These are phyloP conservation scores for Pseudomicrostroma phylloplanum DNA, from an alignment of 1,284 basidiomycete genomes.

Conservation along the genomic window DNA sequence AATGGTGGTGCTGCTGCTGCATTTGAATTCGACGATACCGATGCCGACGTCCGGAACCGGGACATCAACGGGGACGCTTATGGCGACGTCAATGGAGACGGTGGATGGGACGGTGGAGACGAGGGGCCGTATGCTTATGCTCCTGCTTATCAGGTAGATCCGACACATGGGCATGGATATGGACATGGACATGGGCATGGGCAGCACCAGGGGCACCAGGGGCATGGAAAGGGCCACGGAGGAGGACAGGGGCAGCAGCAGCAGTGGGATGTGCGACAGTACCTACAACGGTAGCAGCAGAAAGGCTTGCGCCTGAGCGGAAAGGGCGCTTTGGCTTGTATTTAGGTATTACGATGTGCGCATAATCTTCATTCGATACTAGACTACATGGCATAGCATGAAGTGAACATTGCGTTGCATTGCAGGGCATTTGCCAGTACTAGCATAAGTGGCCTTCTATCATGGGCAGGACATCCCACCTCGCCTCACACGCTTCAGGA, in stretches of 20 bases:
- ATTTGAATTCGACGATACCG: no score
- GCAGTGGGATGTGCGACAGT: neutral
- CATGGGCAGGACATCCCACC: no score
- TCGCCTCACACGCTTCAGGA: neutral
- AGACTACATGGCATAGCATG: no score
- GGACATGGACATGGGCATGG: neutral
- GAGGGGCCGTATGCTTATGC: conserved; percentile 7
- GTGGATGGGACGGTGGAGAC: neutral
- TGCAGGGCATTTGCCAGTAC: no score
- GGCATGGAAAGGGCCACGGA: neutral
- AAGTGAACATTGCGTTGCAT: no score
- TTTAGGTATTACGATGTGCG: no score
- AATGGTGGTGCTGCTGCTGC: no score
- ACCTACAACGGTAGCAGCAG: no score
- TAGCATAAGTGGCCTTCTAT: no score
- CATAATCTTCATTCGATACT: no score
- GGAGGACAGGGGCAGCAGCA: neutral
- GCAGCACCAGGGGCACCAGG: conserved; percentile 6
- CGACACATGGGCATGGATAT: conserved; percentile 1
- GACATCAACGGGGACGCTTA: neutral
- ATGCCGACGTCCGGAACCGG: neutral
- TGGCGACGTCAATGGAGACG: neutral
- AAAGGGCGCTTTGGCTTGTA: no score
- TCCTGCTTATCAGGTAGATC: conserved; percentile 7
- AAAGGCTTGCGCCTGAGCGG: no score